These are phyloP conservation scores for Penicillium thymicola DNA, from an alignment of 2,329 filamentous ascomycete genomes.

Conservation along the genomic window DNA sequence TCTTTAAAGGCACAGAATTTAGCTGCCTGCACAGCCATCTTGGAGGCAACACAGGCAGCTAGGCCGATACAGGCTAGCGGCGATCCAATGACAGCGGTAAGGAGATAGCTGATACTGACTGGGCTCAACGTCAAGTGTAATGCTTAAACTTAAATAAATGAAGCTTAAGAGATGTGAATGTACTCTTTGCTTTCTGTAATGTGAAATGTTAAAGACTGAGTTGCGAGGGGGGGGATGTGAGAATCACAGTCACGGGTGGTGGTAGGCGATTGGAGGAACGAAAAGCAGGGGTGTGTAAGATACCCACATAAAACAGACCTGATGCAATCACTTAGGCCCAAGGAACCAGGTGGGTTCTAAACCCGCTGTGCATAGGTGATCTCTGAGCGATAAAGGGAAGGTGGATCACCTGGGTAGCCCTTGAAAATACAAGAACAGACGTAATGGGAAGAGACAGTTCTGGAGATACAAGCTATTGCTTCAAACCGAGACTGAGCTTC, in stretches of 20 bases:
- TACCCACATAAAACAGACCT: constrained; percentile 12
- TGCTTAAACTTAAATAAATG: neutral
- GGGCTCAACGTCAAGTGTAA: neutral
- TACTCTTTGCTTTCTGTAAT: neutral
- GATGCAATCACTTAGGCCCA: constrained; percentile 4
- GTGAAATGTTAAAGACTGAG: constrained; percentile 3
- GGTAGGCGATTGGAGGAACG: constrained; percentile 8
- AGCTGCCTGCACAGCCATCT: constrained; percentile 1
- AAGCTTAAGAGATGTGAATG: neutral
- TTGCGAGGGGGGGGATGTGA: constrained; percentile 4
- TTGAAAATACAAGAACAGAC: neutral
- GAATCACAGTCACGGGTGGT: constrained; percentile 7
- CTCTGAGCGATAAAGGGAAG: neutral
- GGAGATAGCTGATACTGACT: constrained; percentile 11
- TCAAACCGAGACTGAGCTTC: neutral
- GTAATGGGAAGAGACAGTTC: neutral
- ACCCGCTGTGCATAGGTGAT: constrained; percentile 10
- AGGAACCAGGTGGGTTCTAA: constrained; percentile 12
- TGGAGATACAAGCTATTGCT: neutral
- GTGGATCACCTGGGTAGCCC: constrained; percentile 5
- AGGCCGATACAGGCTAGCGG: constrained; percentile 1
- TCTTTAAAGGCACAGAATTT: neutral
- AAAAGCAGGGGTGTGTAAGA: constrained; percentile 6
- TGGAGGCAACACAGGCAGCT: neutral
- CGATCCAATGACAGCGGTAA: neutral